These are phyloP conservation scores for Aspergillus pseudoterreus DNA, from an alignment of 2,329 filamentous ascomycete species.

Conservation along the genomic window DNA sequence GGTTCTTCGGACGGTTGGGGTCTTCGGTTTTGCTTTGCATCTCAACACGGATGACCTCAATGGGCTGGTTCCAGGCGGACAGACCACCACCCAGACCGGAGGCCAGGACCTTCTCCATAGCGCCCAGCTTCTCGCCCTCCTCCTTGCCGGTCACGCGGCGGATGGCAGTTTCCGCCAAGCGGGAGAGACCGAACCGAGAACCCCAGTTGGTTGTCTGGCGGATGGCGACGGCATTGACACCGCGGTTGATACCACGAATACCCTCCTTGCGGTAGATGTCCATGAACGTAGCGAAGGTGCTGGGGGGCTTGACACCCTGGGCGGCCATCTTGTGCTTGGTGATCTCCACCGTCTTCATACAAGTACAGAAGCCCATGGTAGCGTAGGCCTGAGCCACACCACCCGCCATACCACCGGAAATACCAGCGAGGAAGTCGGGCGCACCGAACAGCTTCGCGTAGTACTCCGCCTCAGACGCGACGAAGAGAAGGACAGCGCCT, in stretches of 20 bases:
- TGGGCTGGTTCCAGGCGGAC: slow-evolving; percentile 98
- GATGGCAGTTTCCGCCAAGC: slow-evolving; percentile 87
- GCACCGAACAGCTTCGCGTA: slow-evolving; percentile 81
- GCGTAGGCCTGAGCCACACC: slow-evolving; percentile 98
- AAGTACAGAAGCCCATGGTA: slow-evolving; percentile 99
- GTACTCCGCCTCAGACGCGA: slow-evolving; percentile 97
- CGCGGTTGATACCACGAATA: slow-evolving; percentile 93
- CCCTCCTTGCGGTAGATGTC: slow-evolving; percentile 94
- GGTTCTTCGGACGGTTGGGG: slow-evolving; percentile 96
- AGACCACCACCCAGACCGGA: slow-evolving; percentile 87
- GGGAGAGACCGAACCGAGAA: slow-evolving; percentile 87
- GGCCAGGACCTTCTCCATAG: slow-evolving; percentile 83
- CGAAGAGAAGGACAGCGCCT: slow-evolving; percentile 97
- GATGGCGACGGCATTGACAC: slow-evolving; percentile 97
- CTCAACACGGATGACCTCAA: slow-evolving; percentile 98
- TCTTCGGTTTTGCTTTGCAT: slow-evolving; percentile 99
- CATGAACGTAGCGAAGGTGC: slow-evolving; percentile 94
- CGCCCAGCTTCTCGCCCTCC: slow-evolving; percentile 70
- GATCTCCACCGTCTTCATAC: slow-evolving; percentile 99
- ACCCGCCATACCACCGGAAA: slow-evolving; percentile 84
- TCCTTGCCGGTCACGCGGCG: slow-evolving; percentile 74
- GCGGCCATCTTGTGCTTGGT: slow-evolving; percentile 95
- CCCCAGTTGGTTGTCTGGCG: slow-evolving; percentile 99
- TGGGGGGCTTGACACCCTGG: slow-evolving; percentile 75
- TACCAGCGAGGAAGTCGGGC: slow-evolving; percentile 81